Evolutionary conservation across 257 asterid genomes (phyloP).

Genomic region (Dorcoceras hygrometricum): DNA sequence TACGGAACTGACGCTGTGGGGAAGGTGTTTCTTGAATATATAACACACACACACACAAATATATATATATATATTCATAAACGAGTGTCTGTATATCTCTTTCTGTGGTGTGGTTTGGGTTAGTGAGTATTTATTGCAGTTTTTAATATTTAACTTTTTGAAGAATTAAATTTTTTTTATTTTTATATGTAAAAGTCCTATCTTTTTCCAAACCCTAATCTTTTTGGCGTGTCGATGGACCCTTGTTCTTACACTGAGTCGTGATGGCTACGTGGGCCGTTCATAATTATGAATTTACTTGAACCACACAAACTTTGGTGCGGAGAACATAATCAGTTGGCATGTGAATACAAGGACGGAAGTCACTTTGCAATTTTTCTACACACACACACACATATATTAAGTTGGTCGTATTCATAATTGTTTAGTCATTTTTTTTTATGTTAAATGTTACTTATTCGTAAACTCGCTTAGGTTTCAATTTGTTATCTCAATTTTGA

Average conservation of each 20-base stretch:
- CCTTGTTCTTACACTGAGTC: background rate
- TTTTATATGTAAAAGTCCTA: background rate
- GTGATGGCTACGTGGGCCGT: background rate
- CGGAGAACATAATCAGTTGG: too few relatives aligned
- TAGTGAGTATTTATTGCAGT: background rate
- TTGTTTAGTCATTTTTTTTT: too few relatives aligned
- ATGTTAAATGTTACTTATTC: too few relatives aligned
- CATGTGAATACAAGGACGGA: too few relatives aligned
- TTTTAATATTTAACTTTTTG: too few relatives aligned
- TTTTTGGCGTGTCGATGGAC: background rate
- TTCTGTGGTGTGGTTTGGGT: constrained; percentile 21
- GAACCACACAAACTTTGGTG: background rate
- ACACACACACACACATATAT: too few relatives aligned
- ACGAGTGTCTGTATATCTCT: constrained; percentile 4
- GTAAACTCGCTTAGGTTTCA: too few relatives aligned
- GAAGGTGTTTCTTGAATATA: constrained; percentile 26
- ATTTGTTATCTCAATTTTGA: too few relatives aligned
- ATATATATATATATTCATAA: background rate
- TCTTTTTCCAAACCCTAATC: background rate
- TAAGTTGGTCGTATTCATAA: too few relatives aligned
- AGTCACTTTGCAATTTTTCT: too few relatives aligned
- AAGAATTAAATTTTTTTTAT: background rate
- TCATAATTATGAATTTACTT: background rate
- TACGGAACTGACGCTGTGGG: constrained; percentile 21
- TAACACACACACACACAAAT: background rate